phyloP scores from a whole-genome alignment of 306 rosid genomes.

The apple (Malus domestica) region ASM211411v1 NC_041798.1:32219001-32219500 shows the following conservation, averaged over 20 bases:
- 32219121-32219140: conserved; percentile 68
- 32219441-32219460: conserved; percentile 73
- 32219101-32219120: conserved; percentile 34
- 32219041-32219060: conserved; percentile 31
- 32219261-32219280: conserved; percentile 48
- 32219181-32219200: conserved; percentile 31
- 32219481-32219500: conserved; percentile 68
- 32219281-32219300: conserved; percentile 73
- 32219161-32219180: conserved; percentile 46
- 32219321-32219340: conserved; percentile 47
- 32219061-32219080: conserved; percentile 43
- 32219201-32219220: conserved; percentile 71
- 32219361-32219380: conserved; percentile 66
- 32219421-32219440: conserved; percentile 66
- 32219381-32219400: conserved; percentile 71
- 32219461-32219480: conserved; percentile 47
- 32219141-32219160: conserved; percentile 61
- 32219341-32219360: conserved; percentile 70
- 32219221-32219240: conserved; percentile 67
- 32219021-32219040: conserved; percentile 56
- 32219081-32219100: conserved; percentile 39
- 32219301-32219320: conserved; percentile 57
- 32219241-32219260: conserved; percentile 38
- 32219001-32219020: conserved; percentile 57
- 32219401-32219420: conserved; percentile 44